These are phyloP conservation scores for Maudiozyma serrabonitensis DNA, from an alignment of 805 yeast genomes.

Conservation along the genomic window DNA sequence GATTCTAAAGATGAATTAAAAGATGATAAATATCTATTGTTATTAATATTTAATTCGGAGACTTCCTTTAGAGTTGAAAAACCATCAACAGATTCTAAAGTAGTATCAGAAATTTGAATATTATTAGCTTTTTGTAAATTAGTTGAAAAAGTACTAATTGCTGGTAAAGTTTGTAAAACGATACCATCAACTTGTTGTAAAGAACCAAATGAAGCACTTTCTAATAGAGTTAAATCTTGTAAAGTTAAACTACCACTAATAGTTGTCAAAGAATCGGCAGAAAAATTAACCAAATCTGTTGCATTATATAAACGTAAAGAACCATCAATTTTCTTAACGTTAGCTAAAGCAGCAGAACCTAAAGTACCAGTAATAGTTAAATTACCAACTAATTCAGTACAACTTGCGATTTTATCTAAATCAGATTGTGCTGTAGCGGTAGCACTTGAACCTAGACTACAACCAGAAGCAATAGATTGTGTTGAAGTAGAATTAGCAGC, in stretches of 20 bases:
- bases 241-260: conserved; percentile 65
- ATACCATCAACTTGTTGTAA: conserved; percentile 77
- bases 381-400: conserved; percentile 76
- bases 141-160: conserved; percentile 62
- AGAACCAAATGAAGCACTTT: conserved; percentile 62
- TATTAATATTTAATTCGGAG: conserved; percentile 71
- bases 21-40: conserved; percentile 70
- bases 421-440: conserved; percentile 78
- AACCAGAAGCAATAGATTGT: conserved; percentile 40
- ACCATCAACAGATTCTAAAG: conserved; percentile 59
- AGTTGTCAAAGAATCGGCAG: conserved; percentile 70
- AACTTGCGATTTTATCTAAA: conserved; percentile 60
- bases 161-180: conserved; percentile 77
- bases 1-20: conserved; percentile 63
- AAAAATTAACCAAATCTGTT: conserved; percentile 47
- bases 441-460: conserved; percentile 49
- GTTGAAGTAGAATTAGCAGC: conserved; percentile 24
- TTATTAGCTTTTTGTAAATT: conserved; percentile 62
- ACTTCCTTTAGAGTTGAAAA: conserved; percentile 37
- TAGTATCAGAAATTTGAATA: conserved; percentile 65
- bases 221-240: conserved; percentile 53
- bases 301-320: conserved; percentile 59
- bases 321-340: conserved; percentile 72
- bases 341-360: conserved; percentile 58
- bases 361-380: conserved; percentile 58